Evolutionary conservation across 108 stramenopile genomes (phyloP), one percentile per base, ranked within the genome.

Genomic region (Pseudonitzschia pungens): DNA sequence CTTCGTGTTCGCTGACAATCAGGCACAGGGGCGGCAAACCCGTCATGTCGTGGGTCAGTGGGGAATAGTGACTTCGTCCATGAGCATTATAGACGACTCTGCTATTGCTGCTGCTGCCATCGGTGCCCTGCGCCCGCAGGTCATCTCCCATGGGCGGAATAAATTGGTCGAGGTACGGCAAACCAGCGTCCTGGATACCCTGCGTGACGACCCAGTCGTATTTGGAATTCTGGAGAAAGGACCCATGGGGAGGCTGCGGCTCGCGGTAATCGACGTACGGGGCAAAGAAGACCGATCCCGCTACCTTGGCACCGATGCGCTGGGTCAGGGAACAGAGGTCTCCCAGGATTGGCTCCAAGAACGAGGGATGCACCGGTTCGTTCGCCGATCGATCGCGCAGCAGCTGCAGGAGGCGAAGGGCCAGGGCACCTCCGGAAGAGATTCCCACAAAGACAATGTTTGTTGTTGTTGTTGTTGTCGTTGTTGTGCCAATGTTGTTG

Each of bases 141-240:
- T 62, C 40, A 4, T 62, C 60, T 8, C 22, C 44, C 12, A 48
- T 3, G 6, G 43, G 43, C 1, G 77, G 77, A 51, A 78, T 68
- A 28, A 72, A 78, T 12, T 63, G 26, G 22, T 85, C 75, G 21
- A 82, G 50, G 45, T 81, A 82, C 3, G 81, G 81, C 22, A 85
- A 71, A 14, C 81, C 79, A n/a, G 65, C 50, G 27, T 82, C 48
- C 21, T 70, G 70, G 20, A 84, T 79, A 8, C 73, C 74, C 53
- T 87, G 83, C 57, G 85, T 93, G 44, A 93, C 92, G 69, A 93
- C 77, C 60, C 89, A 81, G 80, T 93, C 92, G 80, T 87, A 88
- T 53, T 75, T 73, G 14, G 83, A 76, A 68, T 81, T 89, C 41
- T 86, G 85, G 20, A 76, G 43, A 69, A 93, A 86, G 7, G 86